phyloP scores from a whole-genome alignment of 306 rosid species.

The Cucurbita maxima region DNA sequence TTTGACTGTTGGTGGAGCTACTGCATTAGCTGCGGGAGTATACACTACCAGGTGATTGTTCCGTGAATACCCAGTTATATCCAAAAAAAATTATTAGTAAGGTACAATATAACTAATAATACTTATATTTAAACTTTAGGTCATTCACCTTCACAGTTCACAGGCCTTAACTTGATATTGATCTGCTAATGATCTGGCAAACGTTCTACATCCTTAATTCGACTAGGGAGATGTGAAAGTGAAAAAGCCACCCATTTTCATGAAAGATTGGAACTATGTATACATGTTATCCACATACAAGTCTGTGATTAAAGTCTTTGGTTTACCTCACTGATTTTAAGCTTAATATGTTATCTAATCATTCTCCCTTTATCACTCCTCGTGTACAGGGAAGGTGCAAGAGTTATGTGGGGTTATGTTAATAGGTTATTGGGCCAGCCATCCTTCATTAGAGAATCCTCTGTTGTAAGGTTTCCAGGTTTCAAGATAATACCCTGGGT shows the following conservation, averaged over 20 bases:
- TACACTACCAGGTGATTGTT: constrained; percentile 71
- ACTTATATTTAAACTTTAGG: not conserved
- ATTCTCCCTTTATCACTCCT: not conserved
- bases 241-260: not conserved
- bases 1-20: constrained; percentile 95
- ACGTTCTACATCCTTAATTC: not conserved
- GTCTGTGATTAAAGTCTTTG: not conserved
- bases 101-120: not conserved
- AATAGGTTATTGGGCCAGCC: constrained; percentile 98
- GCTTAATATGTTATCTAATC: not conserved
- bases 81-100: not conserved
- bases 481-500: constrained; percentile 51
- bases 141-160: not conserved
- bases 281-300: not conserved
- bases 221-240: not conserved
- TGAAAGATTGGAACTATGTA: not conserved
- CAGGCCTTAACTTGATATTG: not conserved
- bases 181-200: not conserved
- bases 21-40: constrained; percentile 96
- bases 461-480: constrained; percentile 77
- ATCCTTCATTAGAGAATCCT: constrained; percentile 89
- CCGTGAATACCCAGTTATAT: not conserved
- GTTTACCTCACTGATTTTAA: not conserved
- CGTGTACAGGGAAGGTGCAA: constrained; percentile 69
- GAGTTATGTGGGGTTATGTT: constrained; percentile 92